These are phyloP conservation scores for Phlebiopsis flavidoalba DNA, from an alignment of 768 basidiomycete species.

Conservation along the genomic window DNA sequence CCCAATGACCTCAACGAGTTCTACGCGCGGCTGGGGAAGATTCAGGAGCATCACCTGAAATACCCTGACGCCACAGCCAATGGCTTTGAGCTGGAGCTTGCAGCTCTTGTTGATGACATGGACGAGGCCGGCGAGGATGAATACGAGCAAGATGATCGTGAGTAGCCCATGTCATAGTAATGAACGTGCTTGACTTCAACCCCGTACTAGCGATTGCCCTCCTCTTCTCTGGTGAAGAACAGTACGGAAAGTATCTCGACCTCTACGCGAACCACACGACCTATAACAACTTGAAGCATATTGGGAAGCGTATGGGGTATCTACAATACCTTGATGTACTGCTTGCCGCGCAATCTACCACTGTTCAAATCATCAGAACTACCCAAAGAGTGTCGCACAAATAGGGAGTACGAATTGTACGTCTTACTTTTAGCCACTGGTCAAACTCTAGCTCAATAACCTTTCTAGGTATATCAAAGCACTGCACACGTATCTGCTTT, in stretches of 20 bases:
- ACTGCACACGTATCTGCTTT: slow-evolving; percentile 79
- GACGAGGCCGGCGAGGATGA: slow-evolving; percentile 68
- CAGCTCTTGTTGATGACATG: slow-evolving; percentile 68
- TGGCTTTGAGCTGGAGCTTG: slow-evolving; percentile 80
- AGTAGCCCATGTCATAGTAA: slow-evolving; percentile 28
- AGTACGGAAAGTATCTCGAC: slow-evolving; percentile 92
- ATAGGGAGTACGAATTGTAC: slow-evolving; percentile 77
- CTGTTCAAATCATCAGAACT: slow-evolving; percentile 68
- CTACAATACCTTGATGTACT: slow-evolving; percentile 90
- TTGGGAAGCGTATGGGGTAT: slow-evolving; percentile 82
- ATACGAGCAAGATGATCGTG: slow-evolving; percentile 86
- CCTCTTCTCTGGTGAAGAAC: slow-evolving; percentile 95
- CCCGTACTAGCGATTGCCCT: slow-evolving; percentile 58
- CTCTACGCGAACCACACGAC: slow-evolving; percentile 82
- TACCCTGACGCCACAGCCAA: slow-evolving; percentile 87
- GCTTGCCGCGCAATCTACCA: slow-evolving; percentile 54
- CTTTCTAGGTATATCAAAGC: slow-evolving; percentile 70
- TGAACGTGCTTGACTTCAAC: background rate
- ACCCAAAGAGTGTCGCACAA: slow-evolving; percentile 56
- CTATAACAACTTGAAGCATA: slow-evolving; percentile 85
- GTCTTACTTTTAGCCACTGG: slow-evolving; percentile 23
- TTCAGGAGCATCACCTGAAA: slow-evolving; percentile 94
- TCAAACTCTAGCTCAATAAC: slow-evolving; percentile 5
- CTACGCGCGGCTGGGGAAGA: slow-evolving; percentile 91
- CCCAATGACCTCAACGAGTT: slow-evolving; percentile 86